Evolutionary conservation across 371 early-diverging fungal species (phyloP), one percentile per base, ranked within the genome.

Genomic region (Funneliformis caledonium): DNA sequence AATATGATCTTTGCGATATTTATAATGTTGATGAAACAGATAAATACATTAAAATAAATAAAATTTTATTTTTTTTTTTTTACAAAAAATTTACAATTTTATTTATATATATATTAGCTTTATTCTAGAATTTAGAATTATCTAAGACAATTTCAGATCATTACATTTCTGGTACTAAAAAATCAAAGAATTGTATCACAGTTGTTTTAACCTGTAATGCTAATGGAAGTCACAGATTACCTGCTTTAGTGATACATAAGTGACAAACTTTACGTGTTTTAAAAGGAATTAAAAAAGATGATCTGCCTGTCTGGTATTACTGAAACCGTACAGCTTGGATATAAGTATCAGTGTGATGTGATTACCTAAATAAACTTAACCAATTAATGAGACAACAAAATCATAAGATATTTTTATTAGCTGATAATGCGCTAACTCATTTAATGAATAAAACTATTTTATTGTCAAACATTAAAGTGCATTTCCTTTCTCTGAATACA

Each of bases 1-100:
- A 72, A 47, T 72, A 72, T 72, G 50, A 72, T 50, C 16, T 72
- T n/a, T 31, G 16, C 1, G 50, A 72, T 52, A 52, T 72, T 47
- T 72, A 31, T 72, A 72, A 72, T 72, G 1, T n/a, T 72, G 47
- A 72, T 72, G 72, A 72, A 9, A 72, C 72, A 37, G 72, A 2
- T 72, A 72, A 65, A n/a, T 26, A 19, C 4, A 56, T 56, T 14
- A 56, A 56, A 14, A 56, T 56, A 56, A 37, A 37, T 37, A 3
- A 0, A 37, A 37, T 37, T 37, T 37, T 37, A 37, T 37, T 37
- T 37, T 37, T 2, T 0, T 37, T 2, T 37, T 37, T 37, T 37
- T 37, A 37, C 37, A 37, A 37, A 37, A 37, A 37, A 47, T 7
- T 47, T 47, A 47, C 11, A 47, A 47, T 47, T 47, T 47, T 47